These are phyloP conservation scores for Boechera retrofracta DNA, from an alignment of 345 rosid genomes.

Conservation along the genomic window DNA sequence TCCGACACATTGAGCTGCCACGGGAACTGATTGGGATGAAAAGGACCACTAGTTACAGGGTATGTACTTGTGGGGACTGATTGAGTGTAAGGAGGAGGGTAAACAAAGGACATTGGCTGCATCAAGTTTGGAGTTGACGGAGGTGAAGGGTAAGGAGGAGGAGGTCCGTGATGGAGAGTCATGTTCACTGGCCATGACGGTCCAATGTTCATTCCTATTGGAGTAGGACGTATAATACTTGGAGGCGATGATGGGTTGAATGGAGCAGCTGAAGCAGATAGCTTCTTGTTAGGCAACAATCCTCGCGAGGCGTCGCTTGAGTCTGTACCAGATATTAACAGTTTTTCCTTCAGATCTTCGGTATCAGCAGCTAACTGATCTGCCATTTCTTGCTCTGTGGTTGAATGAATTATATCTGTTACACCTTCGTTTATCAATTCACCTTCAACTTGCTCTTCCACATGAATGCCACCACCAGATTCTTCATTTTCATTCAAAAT, in stretches of 20 bases:
- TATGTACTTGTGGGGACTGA: constrained; percentile 68
- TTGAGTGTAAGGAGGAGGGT: constrained; percentile 80
- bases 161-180: constrained; percentile 77
- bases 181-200: constrained; percentile 88
- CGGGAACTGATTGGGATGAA: constrained; percentile 82
- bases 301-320: constrained; percentile 54
- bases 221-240: constrained; percentile 62
- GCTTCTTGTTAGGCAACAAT: constrained; percentile 63
- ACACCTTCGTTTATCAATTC: constrained; percentile 45
- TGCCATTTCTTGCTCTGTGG: constrained; percentile 41
- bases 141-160: constrained; percentile 75
- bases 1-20: constrained; percentile 83
- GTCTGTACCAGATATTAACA: constrained; percentile 43
- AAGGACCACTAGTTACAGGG: constrained; percentile 74
- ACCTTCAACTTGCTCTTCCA: constrained; percentile 47
- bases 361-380: constrained; percentile 50
- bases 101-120: constrained; percentile 80
- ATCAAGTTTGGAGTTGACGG: constrained; percentile 90
- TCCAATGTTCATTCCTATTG: constrained; percentile 65
- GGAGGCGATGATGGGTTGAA: constrained; percentile 75
- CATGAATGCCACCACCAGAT: constrained; percentile 47
- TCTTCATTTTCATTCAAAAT: constrained; percentile 47
- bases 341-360: constrained; percentile 72
- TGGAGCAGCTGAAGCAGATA: constrained; percentile 98
- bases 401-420: constrained; percentile 53